Conservation (phyloP, 495 filamentous ascomycete genomes). For the Saxispiralis lemnorum region DNA sequence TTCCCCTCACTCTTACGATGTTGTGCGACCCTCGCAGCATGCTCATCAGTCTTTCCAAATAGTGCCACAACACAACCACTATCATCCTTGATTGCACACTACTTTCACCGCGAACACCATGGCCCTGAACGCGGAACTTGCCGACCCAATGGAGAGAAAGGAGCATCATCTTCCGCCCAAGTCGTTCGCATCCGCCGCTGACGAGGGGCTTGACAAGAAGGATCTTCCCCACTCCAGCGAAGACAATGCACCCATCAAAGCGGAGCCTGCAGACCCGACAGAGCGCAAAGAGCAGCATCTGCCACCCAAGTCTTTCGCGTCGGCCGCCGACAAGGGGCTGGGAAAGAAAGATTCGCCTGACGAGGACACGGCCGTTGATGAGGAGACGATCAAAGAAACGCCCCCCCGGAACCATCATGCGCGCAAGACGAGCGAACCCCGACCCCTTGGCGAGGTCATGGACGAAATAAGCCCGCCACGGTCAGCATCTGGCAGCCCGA, state of each 20-base stretch:
- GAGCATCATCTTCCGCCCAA: conserved; percentile 4
- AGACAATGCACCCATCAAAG: background rate
- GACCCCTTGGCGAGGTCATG: conserved; percentile 12
- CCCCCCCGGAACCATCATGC: conserved; percentile 2
- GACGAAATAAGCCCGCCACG: conserved; percentile 5
- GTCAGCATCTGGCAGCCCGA: conserved; percentile 5
- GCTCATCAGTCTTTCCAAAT: background rate
- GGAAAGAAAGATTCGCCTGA: too few species aligned
- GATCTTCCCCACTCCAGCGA: background rate
- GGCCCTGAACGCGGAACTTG: conserved; percentile 10
- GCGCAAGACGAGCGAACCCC: conserved; percentile 6
- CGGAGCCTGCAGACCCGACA: background rate
- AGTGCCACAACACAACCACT: background rate
- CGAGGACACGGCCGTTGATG: conserved; percentile 1
- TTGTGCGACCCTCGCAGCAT: too few species aligned
- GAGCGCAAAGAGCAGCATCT: conserved; percentile 4
- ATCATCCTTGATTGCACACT: background rate
- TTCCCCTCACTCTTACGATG: too few species aligned
- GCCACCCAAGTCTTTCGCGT: conserved; percentile 4
- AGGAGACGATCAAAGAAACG: conserved; percentile 11
- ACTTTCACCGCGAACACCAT: conserved; percentile 2
- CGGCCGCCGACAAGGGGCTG: background rate
- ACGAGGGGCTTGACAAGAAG: background rate
- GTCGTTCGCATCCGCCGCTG: conserved; percentile 6
- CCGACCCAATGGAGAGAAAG: conserved; percentile 5